These are phyloP conservation scores for Aegle marmelos DNA, from an alignment of 345 rosid genomes.

Conservation along the genomic window DNA sequence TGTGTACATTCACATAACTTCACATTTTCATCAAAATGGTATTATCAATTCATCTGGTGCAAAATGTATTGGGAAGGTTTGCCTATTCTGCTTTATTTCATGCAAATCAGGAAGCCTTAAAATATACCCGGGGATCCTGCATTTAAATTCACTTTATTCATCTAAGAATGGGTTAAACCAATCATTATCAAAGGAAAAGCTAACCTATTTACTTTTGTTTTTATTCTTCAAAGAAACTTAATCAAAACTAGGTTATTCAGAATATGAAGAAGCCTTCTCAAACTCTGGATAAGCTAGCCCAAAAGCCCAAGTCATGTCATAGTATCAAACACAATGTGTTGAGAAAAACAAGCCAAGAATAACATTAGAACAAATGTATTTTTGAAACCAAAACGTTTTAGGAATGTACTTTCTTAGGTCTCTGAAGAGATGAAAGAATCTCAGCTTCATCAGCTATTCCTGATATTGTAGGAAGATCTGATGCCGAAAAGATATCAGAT, in stretches of 20 bases:
- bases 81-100: not conserved
- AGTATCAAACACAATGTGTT: not conserved
- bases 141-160: not conserved
- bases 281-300: not conserved
- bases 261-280: not conserved
- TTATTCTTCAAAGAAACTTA: not conserved
- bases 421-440: constrained; percentile 96
- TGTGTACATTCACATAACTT: not conserved
- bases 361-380: not conserved
- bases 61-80: not conserved
- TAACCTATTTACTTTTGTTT: not conserved
- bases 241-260: not conserved
- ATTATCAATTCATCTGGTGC: not conserved
- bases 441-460: constrained; percentile 96
- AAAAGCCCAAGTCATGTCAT: not conserved
- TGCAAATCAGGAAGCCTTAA: not conserved
- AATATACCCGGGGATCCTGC: not conserved
- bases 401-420: constrained; percentile 74
- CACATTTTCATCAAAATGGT: not conserved
- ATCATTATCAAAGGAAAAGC: not conserved
- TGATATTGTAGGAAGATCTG: constrained; percentile 80
- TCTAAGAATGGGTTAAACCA: not conserved
- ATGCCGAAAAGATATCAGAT: constrained; percentile 66
- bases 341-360: not conserved
- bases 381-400: not conserved